A percentile compares a stretch with the other conserved stretches of the same genome.
Evolutionary conservation across 2,329 filamentous ascomycete genomes (phyloP).

Genomic region (Phaeophleospora eucalypticola): DNA sequence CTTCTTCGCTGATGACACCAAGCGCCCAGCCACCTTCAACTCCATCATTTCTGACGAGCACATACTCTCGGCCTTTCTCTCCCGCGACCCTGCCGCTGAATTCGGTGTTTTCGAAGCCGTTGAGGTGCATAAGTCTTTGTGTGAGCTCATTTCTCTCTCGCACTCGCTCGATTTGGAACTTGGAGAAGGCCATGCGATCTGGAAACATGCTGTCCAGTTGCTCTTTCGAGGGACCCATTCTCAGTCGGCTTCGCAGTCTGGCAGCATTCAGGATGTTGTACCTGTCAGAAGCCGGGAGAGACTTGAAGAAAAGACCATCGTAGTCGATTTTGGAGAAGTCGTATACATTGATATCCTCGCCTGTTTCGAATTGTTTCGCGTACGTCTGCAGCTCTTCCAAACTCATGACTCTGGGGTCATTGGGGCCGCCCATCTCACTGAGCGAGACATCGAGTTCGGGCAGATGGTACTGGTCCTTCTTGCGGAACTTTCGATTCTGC

Average conservation of each 20-base stretch:
- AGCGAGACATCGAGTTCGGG: conserved; percentile 77
- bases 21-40: conserved; percentile 95
- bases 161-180: conserved; percentile 93
- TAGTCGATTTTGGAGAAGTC: conserved; percentile 99
- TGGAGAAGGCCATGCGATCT: conserved; percentile 93
- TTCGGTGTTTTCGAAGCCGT: conserved; percentile 71
- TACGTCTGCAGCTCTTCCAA: conserved; percentile 92
- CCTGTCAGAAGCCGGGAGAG: conserved; percentile 79
- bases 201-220: conserved; percentile 96
- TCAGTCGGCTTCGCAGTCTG: conserved; percentile 75
- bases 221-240: conserved; percentile 96
- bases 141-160: conserved; percentile 90
- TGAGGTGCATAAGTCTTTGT: conserved; percentile 88
- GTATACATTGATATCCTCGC: conserved; percentile 81
- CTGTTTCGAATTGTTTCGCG: conserved; percentile 82
- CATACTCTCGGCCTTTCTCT: conserved; percentile 88
- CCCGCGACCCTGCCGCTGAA: conserved; percentile 69
- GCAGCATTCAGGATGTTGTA: conserved; percentile 98
- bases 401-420: conserved; percentile 95
- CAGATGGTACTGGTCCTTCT: conserved; percentile 91
- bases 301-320: conserved; percentile 90
- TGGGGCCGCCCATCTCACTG: conserved; percentile 78
- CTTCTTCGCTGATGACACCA: conserved; percentile 83
- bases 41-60: conserved; percentile 90
- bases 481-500: conserved; percentile 73